Base-by-base conservation (phyloP, 768 basidiomycete genomes). In the Phylloporus rhodoxanthus region DNA sequence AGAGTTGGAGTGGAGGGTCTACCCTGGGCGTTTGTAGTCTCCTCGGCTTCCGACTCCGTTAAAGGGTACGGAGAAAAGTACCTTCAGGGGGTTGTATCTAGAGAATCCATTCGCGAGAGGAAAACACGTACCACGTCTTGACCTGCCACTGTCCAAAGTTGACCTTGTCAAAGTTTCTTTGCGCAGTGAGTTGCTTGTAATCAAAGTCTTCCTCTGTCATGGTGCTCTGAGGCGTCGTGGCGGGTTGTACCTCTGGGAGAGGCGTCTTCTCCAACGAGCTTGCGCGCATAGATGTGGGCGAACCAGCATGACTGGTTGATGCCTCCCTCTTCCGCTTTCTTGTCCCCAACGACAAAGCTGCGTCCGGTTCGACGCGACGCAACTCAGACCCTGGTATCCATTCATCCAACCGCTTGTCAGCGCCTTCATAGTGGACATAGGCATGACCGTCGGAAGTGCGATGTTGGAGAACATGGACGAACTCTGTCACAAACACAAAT, bases 31-130 rank as follows among this genome's bases (percentile, higher is more conserved):
- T 64, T 33, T 8, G 47, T 56, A 19, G 61, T 63, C 23, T 84
- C 83, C 43, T 84, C 79, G 45, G 72, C 63, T 53, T 91, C 87
- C 8, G 73, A 68, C 57, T 91, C 88, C 17, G 75, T 74, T 21
- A 87, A 68, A 14, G 93, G 92, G 65, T 94, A 95, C 1, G 93
- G 93, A 2, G 93, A 96, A 65, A 87, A 92, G 70, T 94, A 94
- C 89, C 92, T 93, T 54, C 5, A 36, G 8, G 15, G 46, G 28
- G 25, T 17, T 15, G 11, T 40, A 20, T 51, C 26, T 30, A 46
- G 39, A 17, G 17, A 47, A 17, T 11, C 39, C 19, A 21, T 37
- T 34, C 4, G 41, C 19, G 41, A 54, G 38, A 37, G 37, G 52
- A 38, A 38, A 38, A 40, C 40, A 72, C 82, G 57, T 57, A 91